Percentiles rank a stretch among this genome's conserved stretches.
These are phyloP conservation scores for Lepidium didymum DNA, from an alignment of 345 rosid species.

Conservation along the genomic window DNA sequence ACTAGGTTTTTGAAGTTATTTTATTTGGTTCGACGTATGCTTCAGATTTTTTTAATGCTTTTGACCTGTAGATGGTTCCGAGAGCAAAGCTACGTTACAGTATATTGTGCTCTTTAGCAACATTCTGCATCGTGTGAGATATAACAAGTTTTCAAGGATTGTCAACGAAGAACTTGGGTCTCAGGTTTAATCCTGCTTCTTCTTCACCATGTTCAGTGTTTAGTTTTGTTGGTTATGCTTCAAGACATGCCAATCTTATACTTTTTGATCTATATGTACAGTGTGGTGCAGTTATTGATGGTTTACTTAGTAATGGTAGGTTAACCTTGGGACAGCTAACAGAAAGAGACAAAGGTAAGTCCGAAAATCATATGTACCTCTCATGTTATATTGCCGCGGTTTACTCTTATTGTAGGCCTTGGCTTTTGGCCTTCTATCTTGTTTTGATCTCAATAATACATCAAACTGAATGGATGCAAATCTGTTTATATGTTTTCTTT, in stretches of 20 bases:
- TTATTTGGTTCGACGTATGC: not conserved
- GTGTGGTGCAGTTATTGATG: slow-evolving; percentile 62
- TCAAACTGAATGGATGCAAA: not conserved
- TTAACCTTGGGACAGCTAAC: slow-evolving; percentile 64
- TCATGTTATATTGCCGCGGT: not conserved
- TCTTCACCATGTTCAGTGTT: not conserved
- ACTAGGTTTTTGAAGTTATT: not conserved
- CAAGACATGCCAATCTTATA: not conserved
- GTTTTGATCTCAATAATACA: not conserved
- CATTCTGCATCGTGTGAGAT: slow-evolving; percentile 66
- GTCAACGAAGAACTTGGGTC: slow-evolving; percentile 49
- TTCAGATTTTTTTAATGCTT: not conserved
- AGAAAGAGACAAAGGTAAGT: slow-evolving; percentile 59
- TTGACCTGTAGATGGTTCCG: slow-evolving; percentile 36
- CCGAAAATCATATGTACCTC: not conserved
- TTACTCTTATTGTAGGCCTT: not conserved
- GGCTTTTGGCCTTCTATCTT: not conserved
- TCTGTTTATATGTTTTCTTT: not conserved
- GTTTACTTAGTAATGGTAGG: slow-evolving; percentile 77
- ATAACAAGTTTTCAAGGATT: slow-evolving; percentile 50
- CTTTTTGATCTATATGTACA: slow-evolving; percentile 24
- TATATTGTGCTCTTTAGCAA: slow-evolving; percentile 57
- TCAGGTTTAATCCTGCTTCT: slow-evolving; percentile 33
- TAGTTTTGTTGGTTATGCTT: not conserved
- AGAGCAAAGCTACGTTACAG: slow-evolving; percentile 38